Evolutionary conservation across 805 yeast genomes (phyloP), one percentile per base, ranked within the genome.

Genomic region (Kodamaea kaohsiungensis): DNA sequence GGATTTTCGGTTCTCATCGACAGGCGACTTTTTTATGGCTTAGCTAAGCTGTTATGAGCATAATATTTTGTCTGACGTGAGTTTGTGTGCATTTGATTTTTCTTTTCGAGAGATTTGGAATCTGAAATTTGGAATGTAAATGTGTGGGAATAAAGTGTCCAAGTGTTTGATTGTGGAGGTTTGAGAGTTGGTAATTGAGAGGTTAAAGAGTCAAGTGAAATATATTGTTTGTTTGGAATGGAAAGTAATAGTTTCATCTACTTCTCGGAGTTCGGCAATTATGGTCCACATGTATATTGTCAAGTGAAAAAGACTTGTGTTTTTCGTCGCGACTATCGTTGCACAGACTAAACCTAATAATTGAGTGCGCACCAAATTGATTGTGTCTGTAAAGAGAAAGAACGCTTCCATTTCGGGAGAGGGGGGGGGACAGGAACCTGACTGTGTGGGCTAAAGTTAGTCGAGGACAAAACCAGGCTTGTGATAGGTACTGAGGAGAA

Each of bases 1-100:
- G 45, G 45, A 40, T 40, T 40, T 40, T 40, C 45, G 45, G 45
- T 19, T 40, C 45, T 40, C 45, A 40, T 40, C 45, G 19, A 17
- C 45, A 40, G 25, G 45, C 17, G 25, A 40, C 25, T 22, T 17
- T 40, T 40, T 40, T 40, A 16, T 16, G 25, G 42, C 42, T 38
- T 38, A 38, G 42, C 42, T 7, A 17, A 15, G 19, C 35, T 12
- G 45, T 40, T 40, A 7, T 17, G 17, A 40, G 45, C 45, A 22
- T 16, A 12, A n/a, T 8, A 7, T 12, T 19, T 16, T 10, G 8
- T 12, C 45, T 17, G 45, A 10, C n/a, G 17, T 40, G 17, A 9
- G 10, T 40, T 40, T 40, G 15, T 17, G 45, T 17, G 45, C 25
- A 22, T 22, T 19, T 17, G 17, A 40, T 40, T 40, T 40, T 40